Evolutionary conservation across 2,329 filamentous ascomycete genomes (phyloP).

Genomic region (Phyllosticta ampelicida): DNA sequence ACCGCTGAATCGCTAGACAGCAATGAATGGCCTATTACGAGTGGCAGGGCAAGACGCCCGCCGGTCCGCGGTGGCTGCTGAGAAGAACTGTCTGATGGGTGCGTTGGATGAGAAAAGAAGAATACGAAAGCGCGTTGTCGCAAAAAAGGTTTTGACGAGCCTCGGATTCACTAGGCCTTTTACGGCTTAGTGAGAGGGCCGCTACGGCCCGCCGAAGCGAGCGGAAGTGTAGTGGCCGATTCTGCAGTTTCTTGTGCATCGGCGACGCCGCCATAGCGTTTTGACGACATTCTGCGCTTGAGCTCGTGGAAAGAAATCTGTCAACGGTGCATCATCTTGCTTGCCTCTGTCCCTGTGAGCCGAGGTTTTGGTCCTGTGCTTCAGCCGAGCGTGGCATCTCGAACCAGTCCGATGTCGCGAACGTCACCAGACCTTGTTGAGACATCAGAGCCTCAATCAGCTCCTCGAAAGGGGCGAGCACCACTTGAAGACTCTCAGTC

Average conservation of each 20-base stretch:
- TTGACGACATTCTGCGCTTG: too few relatives aligned
- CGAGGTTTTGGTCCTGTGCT: too few relatives aligned
- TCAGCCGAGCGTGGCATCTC: too few relatives aligned
- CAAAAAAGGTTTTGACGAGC: constrained; percentile 2
- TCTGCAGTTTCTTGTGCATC: not conserved
- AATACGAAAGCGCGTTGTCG: not conserved
- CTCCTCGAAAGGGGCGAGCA: too few relatives aligned
- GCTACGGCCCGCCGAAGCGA: not conserved
- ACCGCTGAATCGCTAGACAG: constrained; percentile 9
- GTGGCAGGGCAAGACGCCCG: constrained; percentile 7
- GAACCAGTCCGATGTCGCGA: too few relatives aligned
- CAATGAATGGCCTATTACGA: constrained; percentile 3
- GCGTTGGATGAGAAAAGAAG: constrained; percentile 1
- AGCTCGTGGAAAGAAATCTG: too few relatives aligned
- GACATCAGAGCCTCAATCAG: too few relatives aligned
- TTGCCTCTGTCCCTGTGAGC: too few relatives aligned
- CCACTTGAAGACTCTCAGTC: too few relatives aligned
- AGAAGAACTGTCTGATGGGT: constrained; percentile 11
- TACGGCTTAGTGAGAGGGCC: not conserved
- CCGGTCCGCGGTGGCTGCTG: constrained; percentile 8
- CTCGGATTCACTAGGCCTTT: not conserved
- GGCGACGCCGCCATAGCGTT: too few relatives aligned
- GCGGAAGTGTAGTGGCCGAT: not conserved
- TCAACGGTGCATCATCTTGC: too few relatives aligned
- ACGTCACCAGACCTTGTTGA: too few relatives aligned